A percentile compares a stretch with the other conserved stretches of the same genome.
Evolutionary conservation across 2,329 filamentous ascomycete genomes (phyloP).

Genomic region (Harringtonia lauricola): DNA sequence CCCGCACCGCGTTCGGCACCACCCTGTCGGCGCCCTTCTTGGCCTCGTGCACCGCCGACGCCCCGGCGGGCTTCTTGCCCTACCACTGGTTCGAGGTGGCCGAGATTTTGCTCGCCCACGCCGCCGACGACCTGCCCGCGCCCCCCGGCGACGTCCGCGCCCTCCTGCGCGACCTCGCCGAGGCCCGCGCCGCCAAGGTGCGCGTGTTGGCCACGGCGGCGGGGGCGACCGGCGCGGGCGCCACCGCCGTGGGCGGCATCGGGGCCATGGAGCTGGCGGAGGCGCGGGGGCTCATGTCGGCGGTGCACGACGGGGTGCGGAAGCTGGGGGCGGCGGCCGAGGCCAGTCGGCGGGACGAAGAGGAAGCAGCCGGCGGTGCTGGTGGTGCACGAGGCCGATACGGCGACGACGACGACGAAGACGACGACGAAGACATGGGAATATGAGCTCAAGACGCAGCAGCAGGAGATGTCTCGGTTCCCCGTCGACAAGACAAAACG

Average conservation of each 20-base stretch:
- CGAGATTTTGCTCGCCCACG: conserved; percentile 76
- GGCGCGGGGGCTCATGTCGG: conserved; percentile 69
- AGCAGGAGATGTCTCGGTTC: no score
- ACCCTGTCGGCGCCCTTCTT: conserved; percentile 65
- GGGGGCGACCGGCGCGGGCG: conserved; percentile 20
- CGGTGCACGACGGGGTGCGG: conserved; percentile 78
- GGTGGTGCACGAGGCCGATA: conserved; percentile 44
- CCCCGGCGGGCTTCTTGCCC: conserved; percentile 61
- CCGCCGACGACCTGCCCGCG: conserved; percentile 66
- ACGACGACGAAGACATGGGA: conserved; percentile 42
- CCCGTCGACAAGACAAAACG: no score
- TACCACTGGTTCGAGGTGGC: conserved; percentile 94
- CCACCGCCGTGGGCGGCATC: conserved; percentile 42
- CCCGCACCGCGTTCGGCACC: conserved; percentile 7
- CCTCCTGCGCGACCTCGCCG: conserved; percentile 68
- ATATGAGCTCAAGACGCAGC: neutral
- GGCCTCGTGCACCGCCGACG: conserved; percentile 58
- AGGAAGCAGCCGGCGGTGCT: conserved; percentile 55
- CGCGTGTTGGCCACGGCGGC: conserved; percentile 69
- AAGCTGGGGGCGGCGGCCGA: conserved; percentile 76
- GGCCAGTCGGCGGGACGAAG: conserved; percentile 63
- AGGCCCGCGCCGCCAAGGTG: conserved; percentile 85
- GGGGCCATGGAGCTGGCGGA: conserved; percentile 39
- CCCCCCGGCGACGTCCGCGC: conserved; percentile 62
- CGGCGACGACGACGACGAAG: conserved; percentile 51